A percentile compares a stretch with the other conserved stretches of the same genome.
Evolutionary conservation across 306 rosid genomes (phyloP).

Genomic region (Quercus gilva): DNA sequence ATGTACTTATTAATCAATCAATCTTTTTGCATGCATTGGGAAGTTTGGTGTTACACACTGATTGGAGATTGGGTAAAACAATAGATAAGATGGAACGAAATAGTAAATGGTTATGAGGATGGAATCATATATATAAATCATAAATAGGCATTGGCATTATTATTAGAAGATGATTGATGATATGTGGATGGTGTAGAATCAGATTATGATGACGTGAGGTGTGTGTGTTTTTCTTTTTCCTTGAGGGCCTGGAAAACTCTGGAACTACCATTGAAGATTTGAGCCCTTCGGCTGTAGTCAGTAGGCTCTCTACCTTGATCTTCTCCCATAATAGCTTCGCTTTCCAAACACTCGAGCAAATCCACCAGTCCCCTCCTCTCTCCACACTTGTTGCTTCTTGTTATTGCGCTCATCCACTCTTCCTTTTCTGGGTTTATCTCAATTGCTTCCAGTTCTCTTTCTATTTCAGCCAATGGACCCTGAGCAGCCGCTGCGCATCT

Average conservation of each 20-base stretch:
- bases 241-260: slow-evolving; percentile 72
- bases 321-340: slow-evolving; percentile 86
- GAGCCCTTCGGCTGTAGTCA: slow-evolving; percentile 78
- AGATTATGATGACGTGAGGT: no score
- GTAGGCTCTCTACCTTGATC: slow-evolving; percentile 67
- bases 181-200: no score
- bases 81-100: no score
- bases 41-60: no score
- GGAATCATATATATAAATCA: no score
- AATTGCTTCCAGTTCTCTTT: slow-evolving; percentile 37
- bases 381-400: slow-evolving; percentile 42
- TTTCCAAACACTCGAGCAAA: slow-evolving; percentile 68
- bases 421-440: slow-evolving; percentile 36
- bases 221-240: slow-evolving; percentile 4
- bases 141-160: no score
- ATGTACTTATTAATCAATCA: no score
- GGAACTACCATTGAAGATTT: slow-evolving; percentile 61
- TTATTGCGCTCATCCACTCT: slow-evolving; percentile 16
- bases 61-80: no score
- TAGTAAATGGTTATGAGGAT: no score
- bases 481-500: slow-evolving; percentile 26
- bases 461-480: slow-evolving; percentile 34
- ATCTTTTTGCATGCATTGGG: no score
- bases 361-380: slow-evolving; percentile 51
- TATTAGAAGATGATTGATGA: no score